Conservation (phyloP, 2,329 filamentous ascomycete genomes). For the Pseudopithomyces maydicus region DNA sequence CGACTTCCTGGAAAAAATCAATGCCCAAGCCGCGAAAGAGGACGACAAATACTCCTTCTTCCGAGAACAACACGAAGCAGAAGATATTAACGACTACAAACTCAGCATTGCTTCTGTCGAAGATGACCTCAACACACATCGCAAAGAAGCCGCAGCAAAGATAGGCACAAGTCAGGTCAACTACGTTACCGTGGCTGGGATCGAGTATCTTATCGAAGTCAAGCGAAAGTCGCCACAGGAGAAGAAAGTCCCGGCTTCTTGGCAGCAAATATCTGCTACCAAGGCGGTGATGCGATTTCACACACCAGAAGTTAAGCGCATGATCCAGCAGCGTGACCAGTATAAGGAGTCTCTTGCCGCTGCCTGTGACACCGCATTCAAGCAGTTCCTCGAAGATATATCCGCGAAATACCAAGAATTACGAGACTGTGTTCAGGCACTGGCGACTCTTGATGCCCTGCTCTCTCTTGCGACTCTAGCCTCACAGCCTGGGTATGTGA, state of each 20-base stretch:
- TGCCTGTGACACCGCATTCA: constrained; percentile 86
- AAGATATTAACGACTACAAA: constrained; percentile 87
- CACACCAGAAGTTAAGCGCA: constrained; percentile 82
- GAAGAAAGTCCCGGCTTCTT: constrained; percentile 88
- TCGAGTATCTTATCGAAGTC: constrained; percentile 94
- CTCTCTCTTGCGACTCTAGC: constrained; percentile 85
- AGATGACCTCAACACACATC: constrained; percentile 82
- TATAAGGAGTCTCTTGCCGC: constrained; percentile 92
- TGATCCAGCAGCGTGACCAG: constrained; percentile 88
- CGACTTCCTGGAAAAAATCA: constrained; percentile 81
- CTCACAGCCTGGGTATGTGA: constrained; percentile 82
- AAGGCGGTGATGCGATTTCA: constrained; percentile 93
- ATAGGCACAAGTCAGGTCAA: constrained; percentile 73
- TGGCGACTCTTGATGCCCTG: constrained; percentile 88
- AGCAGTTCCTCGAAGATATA: constrained; percentile 71
- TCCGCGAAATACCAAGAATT: constrained; percentile 85
- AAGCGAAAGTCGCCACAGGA: constrained; percentile 71
- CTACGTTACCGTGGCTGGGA: constrained; percentile 84
- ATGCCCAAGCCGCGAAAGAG: constrained; percentile 76
- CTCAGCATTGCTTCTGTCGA: constrained; percentile 93
- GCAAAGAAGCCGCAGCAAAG: constrained; percentile 70
- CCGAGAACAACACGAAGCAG: constrained; percentile 82
- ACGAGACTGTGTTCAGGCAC: constrained; percentile 83
- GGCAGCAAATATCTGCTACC: constrained; percentile 93
- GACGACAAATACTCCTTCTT: constrained; percentile 97